Evolutionary conservation across 139 green algal genomes (phyloP).

Genomic region (Trebouxia sp.): DNA sequence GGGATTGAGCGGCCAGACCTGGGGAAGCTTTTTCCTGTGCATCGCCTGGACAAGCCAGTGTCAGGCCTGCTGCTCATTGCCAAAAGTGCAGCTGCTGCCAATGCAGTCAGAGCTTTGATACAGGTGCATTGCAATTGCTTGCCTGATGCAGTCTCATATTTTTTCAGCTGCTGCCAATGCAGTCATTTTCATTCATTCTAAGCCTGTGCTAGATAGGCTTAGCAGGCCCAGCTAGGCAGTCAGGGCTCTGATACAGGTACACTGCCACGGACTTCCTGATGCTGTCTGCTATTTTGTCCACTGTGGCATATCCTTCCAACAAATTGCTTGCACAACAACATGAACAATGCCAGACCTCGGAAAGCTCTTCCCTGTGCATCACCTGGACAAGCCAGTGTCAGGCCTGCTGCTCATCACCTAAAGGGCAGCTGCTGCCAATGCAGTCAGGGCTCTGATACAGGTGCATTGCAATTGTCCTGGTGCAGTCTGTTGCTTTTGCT

Average conservation of each 20-base stretch:
- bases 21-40: slow-evolving; percentile 67
- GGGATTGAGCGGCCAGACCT: slow-evolving; percentile 59
- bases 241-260: too few relatives aligned
- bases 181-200: too few relatives aligned
- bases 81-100: slow-evolving; percentile 55
- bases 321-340: too few relatives aligned
- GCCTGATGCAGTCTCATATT: not conserved
- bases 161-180: not conserved
- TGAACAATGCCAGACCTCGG: slow-evolving; percentile 72
- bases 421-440: slow-evolving; percentile 56
- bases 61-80: slow-evolving; percentile 88
- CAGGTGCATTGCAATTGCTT: slow-evolving; percentile 39
- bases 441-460: slow-evolving; percentile 58
- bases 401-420: slow-evolving; percentile 85
- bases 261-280: too few relatives aligned
- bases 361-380: slow-evolving; percentile 67
- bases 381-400: slow-evolving; percentile 86
- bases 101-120: slow-evolving; percentile 55
- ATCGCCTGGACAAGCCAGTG: slow-evolving; percentile 85
- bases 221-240: too few relatives aligned
- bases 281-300: too few relatives aligned
- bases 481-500: not conserved
- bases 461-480: slow-evolving; percentile 23
- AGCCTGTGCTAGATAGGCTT: too few relatives aligned
- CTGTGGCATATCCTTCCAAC: too few relatives aligned